Conservation (phyloP, 192 early-diverging fungal species). For the Podila horticola region DNA sequence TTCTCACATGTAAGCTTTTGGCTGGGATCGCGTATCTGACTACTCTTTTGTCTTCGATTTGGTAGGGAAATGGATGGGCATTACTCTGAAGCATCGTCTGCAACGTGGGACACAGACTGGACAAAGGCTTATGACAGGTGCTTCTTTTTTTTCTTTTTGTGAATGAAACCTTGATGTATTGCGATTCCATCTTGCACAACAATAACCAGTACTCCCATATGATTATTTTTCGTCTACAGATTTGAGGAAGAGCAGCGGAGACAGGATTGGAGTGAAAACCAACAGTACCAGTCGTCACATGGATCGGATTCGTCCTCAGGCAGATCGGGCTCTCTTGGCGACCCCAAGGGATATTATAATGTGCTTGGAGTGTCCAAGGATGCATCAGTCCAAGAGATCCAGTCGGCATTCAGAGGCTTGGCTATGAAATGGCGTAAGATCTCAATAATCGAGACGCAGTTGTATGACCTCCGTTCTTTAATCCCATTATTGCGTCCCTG, state of each 20-base stretch:
- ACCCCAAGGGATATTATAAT: slow-evolving; percentile 59
- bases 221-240: slow-evolving; percentile 1
- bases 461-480: not conserved
- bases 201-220: not conserved
- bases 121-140: slow-evolving; percentile 57
- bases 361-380: slow-evolving; percentile 40
- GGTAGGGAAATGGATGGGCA: slow-evolving; percentile 51
- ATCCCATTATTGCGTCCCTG: not conserved
- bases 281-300: slow-evolving; percentile 33
- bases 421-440: slow-evolving; percentile 53
- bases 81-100: slow-evolving; percentile 41
- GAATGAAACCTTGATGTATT: too few species aligned
- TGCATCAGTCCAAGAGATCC: slow-evolving; percentile 57
- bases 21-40: not conserved
- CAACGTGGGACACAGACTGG: slow-evolving; percentile 61
- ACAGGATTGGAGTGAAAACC: slow-evolving; percentile 48
- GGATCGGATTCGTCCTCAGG: slow-evolving; percentile 16
- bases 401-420: slow-evolving; percentile 61
- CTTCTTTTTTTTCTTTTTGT: not conserved
- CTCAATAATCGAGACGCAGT: too few species aligned
- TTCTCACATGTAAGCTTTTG: not conserved
- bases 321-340: slow-evolving; percentile 16
- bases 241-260: slow-evolving; percentile 46
- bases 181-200: too few species aligned
- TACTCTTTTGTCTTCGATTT: not conserved